These are phyloP conservation scores for Spergularia bocconei DNA, from an alignment of 148 eudicot genomes.

Conservation along the genomic window DNA sequence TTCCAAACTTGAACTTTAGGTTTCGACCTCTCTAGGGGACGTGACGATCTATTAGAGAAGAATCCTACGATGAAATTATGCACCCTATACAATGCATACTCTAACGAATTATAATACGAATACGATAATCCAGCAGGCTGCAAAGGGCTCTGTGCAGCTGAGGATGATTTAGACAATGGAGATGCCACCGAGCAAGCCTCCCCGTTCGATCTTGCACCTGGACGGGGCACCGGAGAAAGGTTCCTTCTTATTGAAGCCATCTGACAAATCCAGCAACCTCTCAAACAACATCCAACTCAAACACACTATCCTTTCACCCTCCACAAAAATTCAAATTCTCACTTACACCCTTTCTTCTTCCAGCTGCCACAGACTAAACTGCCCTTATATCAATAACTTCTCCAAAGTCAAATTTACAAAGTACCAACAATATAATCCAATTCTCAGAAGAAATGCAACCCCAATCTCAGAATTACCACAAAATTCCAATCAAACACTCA, in stretches of 20 bases:
- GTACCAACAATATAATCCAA: neutral
- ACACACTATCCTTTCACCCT: neutral
- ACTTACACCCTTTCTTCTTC: slow-evolving; percentile 14
- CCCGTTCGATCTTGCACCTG: slow-evolving; percentile 46
- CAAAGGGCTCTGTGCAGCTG: slow-evolving; percentile 39
- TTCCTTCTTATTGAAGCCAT: slow-evolving; percentile 85
- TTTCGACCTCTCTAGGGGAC: slow-evolving; percentile 57
- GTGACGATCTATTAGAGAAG: slow-evolving; percentile 57
- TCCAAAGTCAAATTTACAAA: neutral
- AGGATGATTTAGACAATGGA: slow-evolving; percentile 68
- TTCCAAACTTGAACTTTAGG: slow-evolving; percentile 58
- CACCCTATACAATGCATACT: slow-evolving; percentile 51
- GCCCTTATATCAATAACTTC: neutral
- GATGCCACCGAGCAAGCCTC: slow-evolving; percentile 66
- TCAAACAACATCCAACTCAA: slow-evolving; percentile 13
- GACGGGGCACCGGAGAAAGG: slow-evolving; percentile 71
- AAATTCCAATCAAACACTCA: slow-evolving; percentile 6
- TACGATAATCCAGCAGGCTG: slow-evolving; percentile 35
- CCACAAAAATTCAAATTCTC: slow-evolving; percentile 4
- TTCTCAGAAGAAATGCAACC: neutral
- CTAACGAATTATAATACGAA: slow-evolving; percentile 43
- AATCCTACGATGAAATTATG: slow-evolving; percentile 51
- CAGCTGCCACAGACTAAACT: neutral
- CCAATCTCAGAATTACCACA: slow-evolving; percentile 1
- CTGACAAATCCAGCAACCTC: slow-evolving; percentile 15